These are phyloP conservation scores for Cercospora janseana DNA, from an alignment of 2,329 filamentous ascomycete genomes.

Conservation along the genomic window DNA sequence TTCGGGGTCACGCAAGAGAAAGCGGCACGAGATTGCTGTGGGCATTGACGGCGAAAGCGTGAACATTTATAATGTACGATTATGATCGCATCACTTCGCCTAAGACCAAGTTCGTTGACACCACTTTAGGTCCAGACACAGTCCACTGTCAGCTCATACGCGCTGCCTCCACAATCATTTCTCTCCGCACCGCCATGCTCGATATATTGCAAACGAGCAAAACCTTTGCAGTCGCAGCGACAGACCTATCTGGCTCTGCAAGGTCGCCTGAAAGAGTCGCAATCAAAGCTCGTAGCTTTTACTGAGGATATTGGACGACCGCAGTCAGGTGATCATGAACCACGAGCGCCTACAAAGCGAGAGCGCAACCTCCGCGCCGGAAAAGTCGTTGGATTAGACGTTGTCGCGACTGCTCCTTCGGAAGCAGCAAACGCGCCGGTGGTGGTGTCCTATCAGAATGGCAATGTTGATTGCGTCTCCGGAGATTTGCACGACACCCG, in stretches of 20 bases:
- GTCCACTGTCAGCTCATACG: slow-evolving; percentile 59
- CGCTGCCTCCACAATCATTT: slow-evolving; percentile 58
- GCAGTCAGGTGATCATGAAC: slow-evolving; percentile 26
- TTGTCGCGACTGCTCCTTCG: slow-evolving; percentile 17
- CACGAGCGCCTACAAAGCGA: slow-evolving; percentile 32
- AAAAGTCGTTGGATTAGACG: slow-evolving; percentile 27
- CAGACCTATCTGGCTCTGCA: slow-evolving; percentile 57
- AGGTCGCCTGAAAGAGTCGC: slow-evolving; percentile 47
- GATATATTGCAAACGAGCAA: slow-evolving; percentile 51
- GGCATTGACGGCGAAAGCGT: slow-evolving; percentile 61
- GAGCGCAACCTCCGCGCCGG: slow-evolving; percentile 37
- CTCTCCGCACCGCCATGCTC: slow-evolving; percentile 60
- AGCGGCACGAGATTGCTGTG: slow-evolving; percentile 60
- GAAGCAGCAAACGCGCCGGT: slow-evolving; percentile 17
- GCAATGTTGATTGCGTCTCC: slow-evolving; percentile 34
- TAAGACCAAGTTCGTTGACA: no score
- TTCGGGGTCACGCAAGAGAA: slow-evolving; percentile 57
- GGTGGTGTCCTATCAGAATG: slow-evolving; percentile 33
- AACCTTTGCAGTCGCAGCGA: slow-evolving; percentile 47
- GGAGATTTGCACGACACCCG: slow-evolving; percentile 30
- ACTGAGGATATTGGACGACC: slow-evolving; percentile 46
- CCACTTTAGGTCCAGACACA: slow-evolving; percentile 57
- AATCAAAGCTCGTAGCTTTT: slow-evolving; percentile 55
- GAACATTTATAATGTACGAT: slow-evolving; percentile 59
- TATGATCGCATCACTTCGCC: neutral